Evolutionary conservation across 495 filamentous ascomycete species (phyloP).

Genomic region (Astrothelium macrocarpum): DNA sequence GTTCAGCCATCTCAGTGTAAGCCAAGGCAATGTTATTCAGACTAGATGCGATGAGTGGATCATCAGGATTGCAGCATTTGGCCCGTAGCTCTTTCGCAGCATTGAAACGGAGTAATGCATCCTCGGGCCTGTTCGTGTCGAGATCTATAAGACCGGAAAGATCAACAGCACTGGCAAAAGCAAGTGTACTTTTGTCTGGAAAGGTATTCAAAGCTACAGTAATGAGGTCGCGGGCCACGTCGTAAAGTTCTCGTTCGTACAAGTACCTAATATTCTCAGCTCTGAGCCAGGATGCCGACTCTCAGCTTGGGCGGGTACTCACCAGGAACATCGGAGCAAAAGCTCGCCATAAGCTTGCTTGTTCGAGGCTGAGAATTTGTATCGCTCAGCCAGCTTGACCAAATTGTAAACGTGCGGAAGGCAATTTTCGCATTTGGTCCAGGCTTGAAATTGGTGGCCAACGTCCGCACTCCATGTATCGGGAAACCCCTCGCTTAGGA

Average conservation of each 20-base stretch:
- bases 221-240: constrained; percentile 17
- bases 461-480: constrained; percentile 20
- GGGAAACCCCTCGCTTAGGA: constrained; percentile 21
- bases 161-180: constrained; percentile 28
- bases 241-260: constrained; percentile 27
- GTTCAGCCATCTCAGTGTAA: constrained; percentile 22
- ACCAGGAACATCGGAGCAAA: constrained; percentile 25
- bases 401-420: constrained; percentile 22
- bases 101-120: constrained; percentile 21
- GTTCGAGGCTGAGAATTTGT: constrained; percentile 6
- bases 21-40: constrained; percentile 24
- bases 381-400: constrained; percentile 7
- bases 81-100: constrained; percentile 20
- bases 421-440: constrained; percentile 22
- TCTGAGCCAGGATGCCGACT: too few species aligned
- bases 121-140: constrained; percentile 18
- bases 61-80: constrained; percentile 11
- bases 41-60: constrained; percentile 22
- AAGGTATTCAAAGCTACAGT: constrained; percentile 21
- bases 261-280: constrained; percentile 22
- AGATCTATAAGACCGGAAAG: constrained; percentile 25
- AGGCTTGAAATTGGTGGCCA: constrained; percentile 18
- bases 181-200: constrained; percentile 18
- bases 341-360: constrained; percentile 19
- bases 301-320: too few species aligned